Base-by-base conservation (phyloP, 148 eudicot species). In the Silene latifolia region DNA sequence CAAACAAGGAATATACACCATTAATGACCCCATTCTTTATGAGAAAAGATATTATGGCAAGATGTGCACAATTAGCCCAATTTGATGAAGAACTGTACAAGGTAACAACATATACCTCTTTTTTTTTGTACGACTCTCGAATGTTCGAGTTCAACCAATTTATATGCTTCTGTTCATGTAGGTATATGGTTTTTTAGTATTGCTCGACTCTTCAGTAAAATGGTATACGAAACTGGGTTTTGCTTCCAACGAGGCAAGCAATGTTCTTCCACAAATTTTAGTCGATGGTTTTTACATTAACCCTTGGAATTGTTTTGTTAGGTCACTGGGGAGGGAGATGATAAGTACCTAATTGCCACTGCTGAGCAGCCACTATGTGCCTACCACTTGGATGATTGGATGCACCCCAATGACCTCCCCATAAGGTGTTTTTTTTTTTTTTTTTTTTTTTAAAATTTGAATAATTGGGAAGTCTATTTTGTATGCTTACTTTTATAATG, bases 331-430 rank as follows among this genome's bases (percentile, higher is more conserved):
- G 97, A 90, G 72, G 98, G 97, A 77, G 98, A 95, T 15, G 98
- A 92, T 82, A 92, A 95, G 67, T 95, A 95, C 87, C 77, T 95
- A 80, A 95, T 95, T 85, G 98, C 98, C 66, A 95, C 98, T 12
- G 93, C 96, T 72, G 98, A 95, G 79, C 98, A 95, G 78, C 96
- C 98, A 20, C 96, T 94, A 7, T 91, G 98, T 89, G 93, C 96
- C 29, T 92, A 86, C 83, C 98, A 94, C 82, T 27, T 91, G 23
- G 96, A 86, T 70, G 98, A 70, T 18, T 53, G 73, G 60, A 14
- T 70, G 21, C 60, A 91, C 83, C 96, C 96, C 46, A 76, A 90
- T 39, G 87, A 90, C 70, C 82, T 94, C 53, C 98, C 96, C 24
- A 42, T 87, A 73, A 91, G 98, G 98, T 94, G 67, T 8, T 65